Evolutionary conservation across 2,329 filamentous ascomycete genomes (phyloP).

Genomic region (Fonsecaea monophora): DNA sequence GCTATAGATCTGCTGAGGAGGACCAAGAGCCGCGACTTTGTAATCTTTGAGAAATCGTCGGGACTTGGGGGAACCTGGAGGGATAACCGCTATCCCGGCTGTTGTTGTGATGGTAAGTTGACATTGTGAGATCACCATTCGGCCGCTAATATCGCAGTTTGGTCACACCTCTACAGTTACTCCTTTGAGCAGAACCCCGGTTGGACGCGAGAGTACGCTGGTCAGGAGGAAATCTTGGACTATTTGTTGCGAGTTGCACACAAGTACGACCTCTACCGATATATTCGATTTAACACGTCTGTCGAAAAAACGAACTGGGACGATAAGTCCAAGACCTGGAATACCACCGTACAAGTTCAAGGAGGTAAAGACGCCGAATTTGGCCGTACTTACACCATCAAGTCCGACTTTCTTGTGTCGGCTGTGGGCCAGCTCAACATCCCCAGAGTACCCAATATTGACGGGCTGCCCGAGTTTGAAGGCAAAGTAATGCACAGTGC

Average conservation of each 20-base stretch:
- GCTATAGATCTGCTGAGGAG: not conserved
- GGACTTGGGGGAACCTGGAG: not conserved
- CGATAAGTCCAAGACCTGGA: conserved; percentile 61
- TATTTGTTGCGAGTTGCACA: not conserved
- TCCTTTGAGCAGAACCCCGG: not conserved
- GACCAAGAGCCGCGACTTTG: not conserved
- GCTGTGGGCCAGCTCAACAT: conserved; percentile 66
- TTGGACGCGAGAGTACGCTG: not conserved
- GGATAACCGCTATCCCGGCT: not conserved
- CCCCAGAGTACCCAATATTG: conserved; percentile 48
- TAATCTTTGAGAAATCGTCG: not conserved
- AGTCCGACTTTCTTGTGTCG: conserved; percentile 62
- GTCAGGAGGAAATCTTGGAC: not conserved
- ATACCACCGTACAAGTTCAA: conserved; percentile 57
- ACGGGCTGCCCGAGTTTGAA: conserved; percentile 40
- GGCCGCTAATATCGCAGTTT: too few species aligned
- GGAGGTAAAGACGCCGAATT: conserved; percentile 64
- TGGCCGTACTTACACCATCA: conserved; percentile 60
- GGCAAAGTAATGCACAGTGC: conserved; percentile 44
- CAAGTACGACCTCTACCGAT: not conserved
- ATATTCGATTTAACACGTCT: not conserved
- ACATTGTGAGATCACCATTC: too few species aligned
- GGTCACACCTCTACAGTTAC: not conserved
- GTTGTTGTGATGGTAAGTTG: not conserved
- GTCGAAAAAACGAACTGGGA: conserved; percentile 58